A percentile compares a stretch with the other conserved stretches of the same genome.
These are phyloP conservation scores for Artemisia tridentata DNA, from an alignment of 129 eudicot species.

Conservation along the genomic window DNA sequence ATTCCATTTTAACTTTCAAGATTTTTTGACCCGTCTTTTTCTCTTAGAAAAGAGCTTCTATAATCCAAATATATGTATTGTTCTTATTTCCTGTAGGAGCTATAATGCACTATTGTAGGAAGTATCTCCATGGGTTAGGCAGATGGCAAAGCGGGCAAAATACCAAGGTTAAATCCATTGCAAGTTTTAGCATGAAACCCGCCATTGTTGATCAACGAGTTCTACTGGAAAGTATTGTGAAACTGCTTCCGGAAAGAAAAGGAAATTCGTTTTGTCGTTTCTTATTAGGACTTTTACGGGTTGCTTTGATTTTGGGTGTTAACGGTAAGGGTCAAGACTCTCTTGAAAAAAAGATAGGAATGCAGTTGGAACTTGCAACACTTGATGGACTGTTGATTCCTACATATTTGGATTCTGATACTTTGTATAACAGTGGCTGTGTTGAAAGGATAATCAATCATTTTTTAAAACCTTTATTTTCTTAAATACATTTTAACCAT, in stretches of 20 bases:
- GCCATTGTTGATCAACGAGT: conserved; percentile 54
- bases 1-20: no score
- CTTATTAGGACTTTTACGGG: conserved; percentile 77
- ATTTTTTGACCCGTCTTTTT: no score
- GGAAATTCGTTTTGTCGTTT: conserved; percentile 81
- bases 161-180: conserved; percentile 54
- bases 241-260: conserved; percentile 71
- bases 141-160: conserved; percentile 69
- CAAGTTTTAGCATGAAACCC: conserved; percentile 88
- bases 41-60: no score
- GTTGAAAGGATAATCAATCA: conserved; percentile 71
- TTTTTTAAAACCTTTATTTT: no score
- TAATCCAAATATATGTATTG: no score
- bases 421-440: conserved; percentile 71
- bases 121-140: conserved; percentile 82
- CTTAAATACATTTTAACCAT: no score
- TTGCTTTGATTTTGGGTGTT: conserved; percentile 83
- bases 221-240: conserved; percentile 67
- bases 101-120: conserved; percentile 64
- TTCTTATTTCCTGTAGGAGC: conserved; percentile 52
- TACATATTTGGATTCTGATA: conserved; percentile 73
- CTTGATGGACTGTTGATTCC: conserved; percentile 82
- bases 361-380: conserved; percentile 82
- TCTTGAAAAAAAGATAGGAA: conserved; percentile 75
- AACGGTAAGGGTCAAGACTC: conserved; percentile 50